phyloP scores from a whole-genome alignment of 345 rosid genomes.

The Gossypium stocksii region DNA sequence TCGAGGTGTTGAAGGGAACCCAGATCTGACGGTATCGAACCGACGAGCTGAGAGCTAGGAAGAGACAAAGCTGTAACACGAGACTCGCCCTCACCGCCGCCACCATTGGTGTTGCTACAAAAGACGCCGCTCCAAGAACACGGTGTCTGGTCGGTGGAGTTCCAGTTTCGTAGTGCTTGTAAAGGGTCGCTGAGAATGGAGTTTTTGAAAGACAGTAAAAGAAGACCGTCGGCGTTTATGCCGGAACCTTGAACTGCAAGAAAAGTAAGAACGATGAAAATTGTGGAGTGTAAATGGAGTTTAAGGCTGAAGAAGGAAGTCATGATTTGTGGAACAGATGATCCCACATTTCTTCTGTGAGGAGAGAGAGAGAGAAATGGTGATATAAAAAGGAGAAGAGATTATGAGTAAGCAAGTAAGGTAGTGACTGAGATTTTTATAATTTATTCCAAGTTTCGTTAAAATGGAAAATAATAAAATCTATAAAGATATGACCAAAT shows the following conservation, averaged over 20 bases:
- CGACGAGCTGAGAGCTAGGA: constrained; percentile 59
- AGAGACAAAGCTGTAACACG: constrained; percentile 61
- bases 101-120: constrained; percentile 29
- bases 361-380: background rate
- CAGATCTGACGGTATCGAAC: constrained; percentile 67
- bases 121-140: constrained; percentile 81
- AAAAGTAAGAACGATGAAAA: constrained; percentile 15
- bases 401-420: background rate
- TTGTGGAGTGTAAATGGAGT: constrained; percentile 32
- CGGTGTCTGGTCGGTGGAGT: constrained; percentile 50
- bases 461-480: background rate
- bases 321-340: constrained; percentile 40
- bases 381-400: background rate
- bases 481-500: background rate
- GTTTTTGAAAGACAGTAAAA: constrained; percentile 71
- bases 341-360: constrained; percentile 35
- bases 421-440: constrained; percentile 36
- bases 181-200: constrained; percentile 70
- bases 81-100: background rate
- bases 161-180: constrained; percentile 55
- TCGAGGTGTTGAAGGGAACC: constrained; percentile 52
- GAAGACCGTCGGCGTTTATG: constrained; percentile 66
- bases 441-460: constrained; percentile 4
- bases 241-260: constrained; percentile 27
- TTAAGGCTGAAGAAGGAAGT: constrained; percentile 25